These are phyloP conservation scores for Puccinia triticina DNA, from an alignment of 1,284 basidiomycete genomes.

Conservation along the genomic window DNA sequence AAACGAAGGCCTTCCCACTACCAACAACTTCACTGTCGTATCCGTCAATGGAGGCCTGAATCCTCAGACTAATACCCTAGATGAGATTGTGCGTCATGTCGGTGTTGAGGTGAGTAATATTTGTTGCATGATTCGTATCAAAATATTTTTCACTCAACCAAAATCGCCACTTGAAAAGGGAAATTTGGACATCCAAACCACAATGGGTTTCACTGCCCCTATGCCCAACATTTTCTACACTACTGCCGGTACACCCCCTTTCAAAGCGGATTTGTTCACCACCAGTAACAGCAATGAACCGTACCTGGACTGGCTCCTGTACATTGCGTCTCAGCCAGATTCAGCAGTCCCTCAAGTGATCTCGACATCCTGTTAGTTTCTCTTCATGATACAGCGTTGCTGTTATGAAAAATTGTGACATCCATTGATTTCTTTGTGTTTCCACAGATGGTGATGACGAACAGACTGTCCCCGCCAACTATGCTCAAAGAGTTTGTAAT, in stretches of 20 bases:
- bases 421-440: too few species aligned
- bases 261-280: constrained; percentile 6
- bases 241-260: constrained; percentile 6
- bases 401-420: not conserved
- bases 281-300: constrained; percentile 40
- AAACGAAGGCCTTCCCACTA: not conserved
- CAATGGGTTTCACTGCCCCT: constrained; percentile 17
- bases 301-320: constrained; percentile 36
- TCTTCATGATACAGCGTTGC: not conserved
- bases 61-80: constrained; percentile 2
- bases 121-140: not conserved
- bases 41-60: constrained; percentile 29
- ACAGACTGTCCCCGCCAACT: constrained; percentile 55
- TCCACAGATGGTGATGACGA: constrained; percentile 41
- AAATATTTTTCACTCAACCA: not conserved
- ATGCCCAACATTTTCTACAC: constrained; percentile 40
- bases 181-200: constrained; percentile 43
- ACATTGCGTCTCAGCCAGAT: constrained; percentile 20
- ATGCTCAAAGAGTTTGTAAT: constrained; percentile 58
- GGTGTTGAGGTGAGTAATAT: constrained; percentile 25
- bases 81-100: not conserved
- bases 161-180: not conserved
- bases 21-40: constrained; percentile 25
- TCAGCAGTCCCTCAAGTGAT: constrained; percentile 19
- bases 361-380: constrained; percentile 21